phyloP scores from a whole-genome alignment of 495 filamentous ascomycete species.

The Rusavskia elegans region DNA sequence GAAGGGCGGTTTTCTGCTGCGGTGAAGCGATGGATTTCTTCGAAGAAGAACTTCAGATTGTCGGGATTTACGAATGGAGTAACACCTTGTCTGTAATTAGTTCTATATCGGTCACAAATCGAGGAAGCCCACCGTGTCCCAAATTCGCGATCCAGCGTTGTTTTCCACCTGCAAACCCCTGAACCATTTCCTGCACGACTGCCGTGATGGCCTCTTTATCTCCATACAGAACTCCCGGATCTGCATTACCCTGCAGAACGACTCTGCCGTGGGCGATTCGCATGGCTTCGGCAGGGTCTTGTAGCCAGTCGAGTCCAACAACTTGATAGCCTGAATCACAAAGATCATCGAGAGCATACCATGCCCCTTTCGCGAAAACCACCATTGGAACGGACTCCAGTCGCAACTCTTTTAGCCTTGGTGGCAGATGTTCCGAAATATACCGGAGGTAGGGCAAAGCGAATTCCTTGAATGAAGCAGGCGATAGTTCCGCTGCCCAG shows the following conservation, averaged over 20 bases:
- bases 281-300: conserved; percentile 73
- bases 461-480: conserved; percentile 64
- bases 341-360: conserved; percentile 79
- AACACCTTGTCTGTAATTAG: conserved; percentile 39
- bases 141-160: conserved; percentile 78
- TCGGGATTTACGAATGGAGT: conserved; percentile 90
- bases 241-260: conserved; percentile 85
- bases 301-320: conserved; percentile 87
- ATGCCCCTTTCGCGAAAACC: conserved; percentile 99
- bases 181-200: conserved; percentile 67
- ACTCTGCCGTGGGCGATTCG: conserved; percentile 59
- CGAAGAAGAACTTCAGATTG: conserved; percentile 79
- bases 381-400: conserved; percentile 84
- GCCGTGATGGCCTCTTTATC: conserved; percentile 60
- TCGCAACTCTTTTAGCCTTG: conserved; percentile 50
- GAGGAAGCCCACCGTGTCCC: conserved; percentile 55
- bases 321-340: conserved; percentile 85
- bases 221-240: conserved; percentile 86
- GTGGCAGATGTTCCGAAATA: conserved; percentile 65
- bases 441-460: conserved; percentile 72
- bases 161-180: conserved; percentile 76
- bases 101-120: not conserved
- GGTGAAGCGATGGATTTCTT: conserved; percentile 62
- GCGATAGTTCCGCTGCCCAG: conserved; percentile 89
- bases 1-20: not conserved